phyloP scores from a whole-genome alignment of 345 rosid species.

The Iberis pinnata region DNA sequence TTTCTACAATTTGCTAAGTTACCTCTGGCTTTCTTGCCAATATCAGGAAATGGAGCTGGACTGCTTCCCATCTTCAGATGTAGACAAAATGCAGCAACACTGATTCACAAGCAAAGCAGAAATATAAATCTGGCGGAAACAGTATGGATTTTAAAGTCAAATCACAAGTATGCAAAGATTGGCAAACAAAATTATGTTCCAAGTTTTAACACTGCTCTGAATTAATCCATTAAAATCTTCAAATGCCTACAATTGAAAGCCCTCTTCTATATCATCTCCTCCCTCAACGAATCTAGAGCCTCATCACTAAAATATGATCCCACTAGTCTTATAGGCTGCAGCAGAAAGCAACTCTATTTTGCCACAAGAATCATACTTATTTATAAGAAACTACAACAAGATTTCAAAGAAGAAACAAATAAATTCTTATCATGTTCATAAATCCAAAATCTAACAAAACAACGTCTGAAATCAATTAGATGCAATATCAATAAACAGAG shows the following conservation, averaged over 20 bases:
- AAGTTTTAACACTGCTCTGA: background rate
- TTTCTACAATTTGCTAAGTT: background rate
- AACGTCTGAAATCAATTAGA: background rate
- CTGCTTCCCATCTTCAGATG: conserved; percentile 46
- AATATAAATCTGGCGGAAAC: no score
- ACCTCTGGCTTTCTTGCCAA: conserved; percentile 79
- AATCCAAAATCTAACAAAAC: background rate
- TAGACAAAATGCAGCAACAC: conserved; percentile 19
- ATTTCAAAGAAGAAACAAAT: background rate
- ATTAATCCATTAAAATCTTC: background rate
- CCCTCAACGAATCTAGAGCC: no score
- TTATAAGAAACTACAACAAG: no score
- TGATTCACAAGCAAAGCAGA: conserved; percentile 14
- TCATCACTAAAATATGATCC: background rate
- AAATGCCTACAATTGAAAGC: background rate
- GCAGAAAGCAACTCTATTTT: conserved; percentile 1
- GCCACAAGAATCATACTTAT: background rate
- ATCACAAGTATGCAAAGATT: background rate
- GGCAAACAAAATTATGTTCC: background rate
- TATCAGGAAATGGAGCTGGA: conserved; percentile 70
- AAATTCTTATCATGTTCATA: background rate
- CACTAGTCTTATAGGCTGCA: conserved; percentile 3
- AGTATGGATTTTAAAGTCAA: background rate
- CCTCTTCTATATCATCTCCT: background rate
- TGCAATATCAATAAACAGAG: background rate